Evolutionary conservation across 1,139 yeast species (phyloP), one percentile per base, ranked within the genome.

Genomic region (Yamadazyma siamensis): DNA sequence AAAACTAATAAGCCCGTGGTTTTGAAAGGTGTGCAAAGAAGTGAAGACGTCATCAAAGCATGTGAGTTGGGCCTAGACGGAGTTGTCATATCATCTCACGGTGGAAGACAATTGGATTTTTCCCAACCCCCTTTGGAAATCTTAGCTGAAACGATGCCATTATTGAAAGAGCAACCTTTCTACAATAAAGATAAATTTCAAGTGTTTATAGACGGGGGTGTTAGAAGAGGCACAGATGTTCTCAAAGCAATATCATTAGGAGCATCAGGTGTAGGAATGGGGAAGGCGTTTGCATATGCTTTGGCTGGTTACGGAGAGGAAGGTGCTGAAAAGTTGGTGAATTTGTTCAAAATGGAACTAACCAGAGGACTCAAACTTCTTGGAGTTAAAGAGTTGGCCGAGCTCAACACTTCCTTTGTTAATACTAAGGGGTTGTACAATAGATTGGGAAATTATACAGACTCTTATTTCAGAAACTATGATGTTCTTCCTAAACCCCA

Each of bases 211-310:
- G 78, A 72, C 47, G 77, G 77, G 15, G 78, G 78, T 12, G 59
- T 72, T 29, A 55, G 71, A 34, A 55, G 77, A 38, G 77, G 76
- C 5, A 63, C 73, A 10, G 77, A 72, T 44, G 56, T 72, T 4
- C 46, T 71, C 31, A 72, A 72, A 39, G 77, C 77, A 0, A 44
- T 72, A 10, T 70, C 75, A 26, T 54, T 72, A 6, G 78, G 77
- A 6, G 77, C 77, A 10, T 68, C 57, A 25, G 77, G 71, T n/a
- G 72, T 71, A 10, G 77, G 77, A 6, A 47, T 71, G 19, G 75
- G 76, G n/a, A 52, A 75, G 33, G 65, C 75, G 2, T 70, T 68
- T 36, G 48, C 68, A 24, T 68, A 59, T 38, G 65, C 69, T 9
- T 59, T 67, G 43, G 64, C 75, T 5, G 64, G 70, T 3, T 71